Conservation (phyloP, 1,284 basidiomycete genomes). For the Fomitopsis pinicola region DNA sequence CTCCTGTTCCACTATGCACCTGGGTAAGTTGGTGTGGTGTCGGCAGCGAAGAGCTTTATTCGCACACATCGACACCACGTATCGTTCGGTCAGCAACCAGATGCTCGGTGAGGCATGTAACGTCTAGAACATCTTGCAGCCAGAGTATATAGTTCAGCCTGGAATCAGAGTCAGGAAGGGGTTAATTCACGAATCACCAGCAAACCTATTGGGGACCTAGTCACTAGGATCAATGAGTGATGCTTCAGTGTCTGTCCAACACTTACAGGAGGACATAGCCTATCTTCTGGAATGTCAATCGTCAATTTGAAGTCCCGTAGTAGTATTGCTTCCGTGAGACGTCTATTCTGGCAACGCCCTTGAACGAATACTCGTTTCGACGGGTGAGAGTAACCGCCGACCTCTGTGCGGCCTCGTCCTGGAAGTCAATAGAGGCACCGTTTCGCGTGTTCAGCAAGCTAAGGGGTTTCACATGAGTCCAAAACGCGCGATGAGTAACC, state of each 20-base stretch:
- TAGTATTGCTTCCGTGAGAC: conserved; percentile 74
- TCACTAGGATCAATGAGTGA: background rate
- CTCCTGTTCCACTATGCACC: conserved; percentile 81
- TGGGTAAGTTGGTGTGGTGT: background rate
- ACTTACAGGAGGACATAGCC: conserved; percentile 84
- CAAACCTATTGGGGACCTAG: conserved; percentile 67
- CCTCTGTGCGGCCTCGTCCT: conserved; percentile 66
- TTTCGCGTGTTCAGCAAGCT: conserved; percentile 31
- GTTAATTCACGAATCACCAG: background rate
- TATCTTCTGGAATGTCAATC: conserved; percentile 59
- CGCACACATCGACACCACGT: conserved; percentile 54
- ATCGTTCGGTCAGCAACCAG: conserved; percentile 1
- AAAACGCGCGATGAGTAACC: background rate
- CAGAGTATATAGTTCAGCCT: conserved; percentile 78
- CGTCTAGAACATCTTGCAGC: conserved; percentile 58
- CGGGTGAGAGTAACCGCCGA: conserved; percentile 20
- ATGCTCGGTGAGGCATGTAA: conserved; percentile 10
- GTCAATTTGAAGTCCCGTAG: conserved; percentile 68
- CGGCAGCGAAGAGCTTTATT: background rate
- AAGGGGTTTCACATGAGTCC: background rate
- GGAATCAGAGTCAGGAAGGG: background rate
- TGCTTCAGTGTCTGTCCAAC: background rate
- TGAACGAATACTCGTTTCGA: background rate
- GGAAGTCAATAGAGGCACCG: conserved; percentile 65
- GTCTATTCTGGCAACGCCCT: conserved; percentile 34